phyloP scores from a whole-genome alignment of 352 stramenopile species.

The Phytopythium vexans region DNA sequence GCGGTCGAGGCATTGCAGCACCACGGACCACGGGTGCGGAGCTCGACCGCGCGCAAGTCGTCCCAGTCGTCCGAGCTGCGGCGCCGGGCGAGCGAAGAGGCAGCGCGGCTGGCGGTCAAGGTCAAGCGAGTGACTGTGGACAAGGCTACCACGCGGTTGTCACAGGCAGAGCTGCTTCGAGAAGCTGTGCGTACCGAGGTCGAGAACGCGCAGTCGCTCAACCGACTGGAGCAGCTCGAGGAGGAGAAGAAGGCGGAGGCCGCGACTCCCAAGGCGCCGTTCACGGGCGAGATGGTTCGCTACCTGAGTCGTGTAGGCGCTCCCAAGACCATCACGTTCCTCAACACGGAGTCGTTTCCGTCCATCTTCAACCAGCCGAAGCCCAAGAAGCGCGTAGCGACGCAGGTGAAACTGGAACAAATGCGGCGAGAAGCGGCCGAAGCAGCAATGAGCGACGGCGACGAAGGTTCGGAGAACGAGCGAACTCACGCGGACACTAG shows the following conservation, averaged over 20 bases:
- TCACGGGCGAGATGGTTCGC: conserved; percentile 63
- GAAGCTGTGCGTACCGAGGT: conserved; percentile 80
- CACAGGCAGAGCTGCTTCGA: conserved; percentile 60
- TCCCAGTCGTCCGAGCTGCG: conserved; percentile 60
- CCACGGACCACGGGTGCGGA: conserved; percentile 42
- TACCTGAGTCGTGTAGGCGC: conserved; percentile 60
- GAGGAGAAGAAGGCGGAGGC: conserved; percentile 80
- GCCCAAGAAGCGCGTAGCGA: conserved; percentile 49
- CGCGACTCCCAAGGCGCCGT: conserved; percentile 62
- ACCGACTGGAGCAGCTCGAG: conserved; percentile 71
- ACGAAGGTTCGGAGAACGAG: conserved; percentile 23
- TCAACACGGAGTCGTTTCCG: conserved; percentile 67
- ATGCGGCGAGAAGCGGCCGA: conserved; percentile 24
- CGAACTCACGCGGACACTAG: background rate
- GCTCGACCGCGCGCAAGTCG: conserved; percentile 58
- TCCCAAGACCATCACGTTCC: conserved; percentile 80
- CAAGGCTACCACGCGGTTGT: conserved; percentile 54
- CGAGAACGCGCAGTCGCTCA: conserved; percentile 77
- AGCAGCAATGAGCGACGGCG: conserved; percentile 21
- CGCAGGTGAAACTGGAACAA: conserved; percentile 25
- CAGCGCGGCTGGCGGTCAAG: conserved; percentile 35
- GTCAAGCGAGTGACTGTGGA: conserved; percentile 19
- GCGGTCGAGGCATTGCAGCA: conserved; percentile 17
- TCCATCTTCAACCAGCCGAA: conserved; percentile 62
- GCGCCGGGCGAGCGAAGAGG: conserved; percentile 47